Evolutionary conservation across 1,139 yeast species (phyloP).

Genomic region (Pichia sp.): DNA sequence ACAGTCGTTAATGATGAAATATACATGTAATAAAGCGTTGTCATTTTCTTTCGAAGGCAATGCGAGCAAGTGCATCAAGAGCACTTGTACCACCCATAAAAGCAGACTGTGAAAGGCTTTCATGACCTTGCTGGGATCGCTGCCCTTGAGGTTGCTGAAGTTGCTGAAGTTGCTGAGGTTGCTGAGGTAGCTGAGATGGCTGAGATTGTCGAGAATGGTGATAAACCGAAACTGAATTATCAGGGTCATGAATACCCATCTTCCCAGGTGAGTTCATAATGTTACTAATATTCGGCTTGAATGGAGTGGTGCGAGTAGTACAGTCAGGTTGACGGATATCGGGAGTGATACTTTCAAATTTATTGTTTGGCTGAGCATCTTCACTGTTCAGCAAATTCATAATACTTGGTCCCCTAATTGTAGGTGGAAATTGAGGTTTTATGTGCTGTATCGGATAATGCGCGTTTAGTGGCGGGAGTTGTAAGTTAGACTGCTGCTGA

Average conservation of each 20-base stretch:
- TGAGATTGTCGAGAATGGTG: slow-evolving; percentile 2
- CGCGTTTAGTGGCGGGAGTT: slow-evolving; percentile 6
- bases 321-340: background rate
- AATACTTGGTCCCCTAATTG: slow-evolving; percentile 21
- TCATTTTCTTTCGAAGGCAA: slow-evolving; percentile 31
- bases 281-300: slow-evolving; percentile 15
- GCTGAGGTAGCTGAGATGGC: background rate
- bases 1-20: slow-evolving; percentile 9
- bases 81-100: slow-evolving; percentile 28
- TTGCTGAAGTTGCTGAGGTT: slow-evolving; percentile 7
- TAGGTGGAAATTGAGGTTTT: background rate
- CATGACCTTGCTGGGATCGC: slow-evolving; percentile 5
- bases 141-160: slow-evolving; percentile 8
- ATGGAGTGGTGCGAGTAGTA: slow-evolving; percentile 5
- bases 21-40: background rate
- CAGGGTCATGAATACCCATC: background rate
- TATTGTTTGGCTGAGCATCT: slow-evolving; percentile 3
- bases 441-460: slow-evolving; percentile 8
- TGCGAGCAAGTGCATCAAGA: slow-evolving; percentile 32
- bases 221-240: background rate
- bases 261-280: slow-evolving; percentile 13
- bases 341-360: background rate
- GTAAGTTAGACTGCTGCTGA: background rate
- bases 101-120: slow-evolving; percentile 6
- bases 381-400: slow-evolving; percentile 32